Conservation (phyloP, 1,139 yeast genomes). For the Pneumocystis murina region DNA sequence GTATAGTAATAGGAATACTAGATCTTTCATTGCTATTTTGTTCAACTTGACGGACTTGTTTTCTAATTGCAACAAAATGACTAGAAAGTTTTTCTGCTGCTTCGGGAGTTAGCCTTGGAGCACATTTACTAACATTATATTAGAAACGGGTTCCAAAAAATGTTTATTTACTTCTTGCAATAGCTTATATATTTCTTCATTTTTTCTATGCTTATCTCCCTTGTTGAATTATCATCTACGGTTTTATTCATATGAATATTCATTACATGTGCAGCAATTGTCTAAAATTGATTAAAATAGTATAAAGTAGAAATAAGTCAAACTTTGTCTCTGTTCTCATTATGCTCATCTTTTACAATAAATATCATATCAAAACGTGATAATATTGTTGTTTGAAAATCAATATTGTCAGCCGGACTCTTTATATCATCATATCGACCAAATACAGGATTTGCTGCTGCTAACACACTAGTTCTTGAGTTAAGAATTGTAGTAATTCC, state of each 20-base stretch:
- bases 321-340: conserved; percentile 52
- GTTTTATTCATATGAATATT: conserved; percentile 77
- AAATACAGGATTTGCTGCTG: conserved; percentile 95
- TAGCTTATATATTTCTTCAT: conserved; percentile 89
- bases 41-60: conserved; percentile 69
- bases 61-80: conserved; percentile 82
- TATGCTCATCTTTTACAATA: conserved; percentile 90
- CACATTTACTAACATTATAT: conserved; percentile 38
- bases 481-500: conserved; percentile 94
- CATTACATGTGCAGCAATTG: conserved; percentile 91
- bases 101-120: conserved; percentile 78
- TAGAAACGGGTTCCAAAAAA: neutral
- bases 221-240: conserved; percentile 34
- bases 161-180: conserved; percentile 39
- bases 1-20: conserved; percentile 89
- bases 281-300: conserved; percentile 23
- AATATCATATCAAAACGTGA: conserved; percentile 98
- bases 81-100: conserved; percentile 90
- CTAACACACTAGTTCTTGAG: conserved; percentile 88
- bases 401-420: conserved; percentile 95
- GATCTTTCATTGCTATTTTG: conserved; percentile 74
- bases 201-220: conserved; percentile 76
- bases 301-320: neutral
- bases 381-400: conserved; percentile 88
- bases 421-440: conserved; percentile 94